A percentile compares a stretch with the other conserved stretches of the same genome.
phyloP scores from a whole-genome alignment of 306 rosid genomes.

The Glycyrrhiza uralensis region DNA sequence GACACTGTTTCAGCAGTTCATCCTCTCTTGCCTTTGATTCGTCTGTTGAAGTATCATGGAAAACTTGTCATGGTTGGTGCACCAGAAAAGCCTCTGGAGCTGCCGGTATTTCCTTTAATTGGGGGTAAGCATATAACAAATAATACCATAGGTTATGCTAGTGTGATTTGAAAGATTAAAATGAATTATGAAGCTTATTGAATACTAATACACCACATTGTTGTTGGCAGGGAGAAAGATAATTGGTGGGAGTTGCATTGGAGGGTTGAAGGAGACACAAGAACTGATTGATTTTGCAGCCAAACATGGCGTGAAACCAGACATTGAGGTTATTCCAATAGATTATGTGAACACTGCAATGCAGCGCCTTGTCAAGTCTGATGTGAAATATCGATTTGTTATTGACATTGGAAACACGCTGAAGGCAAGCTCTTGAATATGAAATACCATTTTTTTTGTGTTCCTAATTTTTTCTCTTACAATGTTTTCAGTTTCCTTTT shows the following conservation, averaged over 20 bases:
- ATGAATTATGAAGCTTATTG: not conserved
- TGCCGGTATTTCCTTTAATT: conserved; percentile 33
- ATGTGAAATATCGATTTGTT: conserved; percentile 61
- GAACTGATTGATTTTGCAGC: conserved; percentile 59
- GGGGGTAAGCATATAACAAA: conserved; percentile 11
- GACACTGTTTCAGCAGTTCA: conserved; percentile 49
- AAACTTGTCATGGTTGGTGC: conserved; percentile 51
- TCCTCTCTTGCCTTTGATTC: conserved; percentile 39
- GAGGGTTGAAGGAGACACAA: conserved; percentile 54
- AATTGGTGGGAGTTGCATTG: conserved; percentile 36
- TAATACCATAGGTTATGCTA: not conserved
- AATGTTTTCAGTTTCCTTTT: too few species aligned
- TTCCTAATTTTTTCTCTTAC: not conserved
- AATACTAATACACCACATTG: not conserved
- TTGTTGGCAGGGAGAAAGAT: conserved; percentile 37
- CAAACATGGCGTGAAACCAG: conserved; percentile 41
- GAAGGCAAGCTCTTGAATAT: conserved; percentile 17
- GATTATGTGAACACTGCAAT: conserved; percentile 52
- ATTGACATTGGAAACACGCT: conserved; percentile 45
- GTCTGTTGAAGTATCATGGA: conserved; percentile 44
- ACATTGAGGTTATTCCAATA: conserved; percentile 41
- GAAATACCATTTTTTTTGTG: not conserved
- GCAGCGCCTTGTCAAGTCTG: conserved; percentile 40
- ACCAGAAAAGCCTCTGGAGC: conserved; percentile 45
- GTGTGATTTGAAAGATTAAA: not conserved